phyloP scores from a whole-genome alignment of 768 basidiomycete genomes.

The Leucocoprinus birnbaumii region DNA sequence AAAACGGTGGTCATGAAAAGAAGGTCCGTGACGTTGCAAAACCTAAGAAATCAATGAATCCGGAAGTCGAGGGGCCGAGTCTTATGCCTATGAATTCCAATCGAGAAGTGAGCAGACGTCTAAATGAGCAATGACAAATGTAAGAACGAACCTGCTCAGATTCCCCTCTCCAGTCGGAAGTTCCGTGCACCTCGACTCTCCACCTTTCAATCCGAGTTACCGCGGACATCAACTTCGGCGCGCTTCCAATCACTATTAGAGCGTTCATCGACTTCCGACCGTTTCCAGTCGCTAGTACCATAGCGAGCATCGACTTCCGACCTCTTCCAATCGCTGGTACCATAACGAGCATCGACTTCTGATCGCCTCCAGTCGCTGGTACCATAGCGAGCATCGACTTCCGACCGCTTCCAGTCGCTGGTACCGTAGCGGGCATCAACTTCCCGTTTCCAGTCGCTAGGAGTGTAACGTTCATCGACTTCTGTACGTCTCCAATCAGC shows the following conservation, averaged over 20 bases:
- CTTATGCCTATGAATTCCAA: not conserved
- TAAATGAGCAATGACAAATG: not conserved
- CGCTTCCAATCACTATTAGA: conserved; percentile 2
- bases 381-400: not conserved
- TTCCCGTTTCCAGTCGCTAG: conserved; percentile 18
- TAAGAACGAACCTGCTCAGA: conserved; percentile 2
- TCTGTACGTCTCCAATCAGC: conserved; percentile 17
- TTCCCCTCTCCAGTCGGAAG: conserved; percentile 17
- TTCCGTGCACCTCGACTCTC: conserved; percentile 11
- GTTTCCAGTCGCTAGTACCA: conserved; percentile 18
- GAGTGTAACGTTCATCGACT: no score
- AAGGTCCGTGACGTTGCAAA: not conserved
- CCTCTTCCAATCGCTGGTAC: conserved; percentile 16
- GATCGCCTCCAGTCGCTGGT: not conserved
- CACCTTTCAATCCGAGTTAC: conserved; percentile 22
- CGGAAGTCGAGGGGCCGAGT: not conserved
- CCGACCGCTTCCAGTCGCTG: conserved; percentile 14
- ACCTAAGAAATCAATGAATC: not conserved
- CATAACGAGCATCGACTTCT: conserved; percentile 10
- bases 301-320: conserved; percentile 5
- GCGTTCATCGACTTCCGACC: conserved; percentile 13
- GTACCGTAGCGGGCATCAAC: conserved; percentile 8
- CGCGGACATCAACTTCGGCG: conserved; percentile 14
- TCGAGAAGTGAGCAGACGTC: not conserved
- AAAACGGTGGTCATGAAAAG: not conserved